Evolutionary conservation across 176 grass and related monocot species (phyloP).

Genomic region (Lolium perenne): DNA sequence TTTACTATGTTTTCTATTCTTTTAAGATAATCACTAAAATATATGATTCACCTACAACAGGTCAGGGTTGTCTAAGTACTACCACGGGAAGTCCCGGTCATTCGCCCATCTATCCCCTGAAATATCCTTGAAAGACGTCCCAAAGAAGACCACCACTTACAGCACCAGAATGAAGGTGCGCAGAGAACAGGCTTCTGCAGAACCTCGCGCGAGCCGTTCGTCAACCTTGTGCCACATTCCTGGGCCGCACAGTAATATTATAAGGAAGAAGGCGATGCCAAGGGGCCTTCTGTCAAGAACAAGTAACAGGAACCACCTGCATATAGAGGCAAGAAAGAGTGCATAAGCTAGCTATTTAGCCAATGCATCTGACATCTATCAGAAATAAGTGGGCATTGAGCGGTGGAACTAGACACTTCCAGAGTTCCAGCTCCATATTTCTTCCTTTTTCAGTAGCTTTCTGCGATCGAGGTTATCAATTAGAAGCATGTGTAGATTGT

Average conservation of each 20-base stretch:
- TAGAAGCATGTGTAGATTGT: background rate
- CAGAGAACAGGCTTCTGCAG: slow-evolving; percentile 35
- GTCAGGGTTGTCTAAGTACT: slow-evolving; percentile 64
- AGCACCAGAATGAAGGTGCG: slow-evolving; percentile 54
- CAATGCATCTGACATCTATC: slow-evolving; percentile 13
- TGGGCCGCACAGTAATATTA: slow-evolving; percentile 50
- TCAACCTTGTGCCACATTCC: background rate
- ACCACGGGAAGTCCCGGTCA: slow-evolving; percentile 58
- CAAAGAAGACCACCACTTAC: slow-evolving; percentile 51
- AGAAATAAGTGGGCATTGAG: background rate
- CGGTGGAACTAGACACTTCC: background rate
- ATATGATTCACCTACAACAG: slow-evolving; percentile 32
- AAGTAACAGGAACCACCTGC: slow-evolving; percentile 31
- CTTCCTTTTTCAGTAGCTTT: slow-evolving; percentile 8
- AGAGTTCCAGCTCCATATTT: background rate
- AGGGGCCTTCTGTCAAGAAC: slow-evolving; percentile 31
- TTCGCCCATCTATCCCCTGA: slow-evolving; percentile 56
- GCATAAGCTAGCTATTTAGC: background rate
- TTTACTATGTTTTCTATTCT: background rate
- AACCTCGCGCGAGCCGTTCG: slow-evolving; percentile 34
- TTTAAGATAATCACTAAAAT: background rate
- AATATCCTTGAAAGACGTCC: slow-evolving; percentile 44
- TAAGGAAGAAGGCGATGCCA: slow-evolving; percentile 39
- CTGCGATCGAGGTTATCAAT: background rate
- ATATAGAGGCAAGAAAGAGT: slow-evolving; percentile 10